Conservation (phyloP, 2,329 filamentous ascomycete genomes). For the Rachicladosporium sp. region DNA sequence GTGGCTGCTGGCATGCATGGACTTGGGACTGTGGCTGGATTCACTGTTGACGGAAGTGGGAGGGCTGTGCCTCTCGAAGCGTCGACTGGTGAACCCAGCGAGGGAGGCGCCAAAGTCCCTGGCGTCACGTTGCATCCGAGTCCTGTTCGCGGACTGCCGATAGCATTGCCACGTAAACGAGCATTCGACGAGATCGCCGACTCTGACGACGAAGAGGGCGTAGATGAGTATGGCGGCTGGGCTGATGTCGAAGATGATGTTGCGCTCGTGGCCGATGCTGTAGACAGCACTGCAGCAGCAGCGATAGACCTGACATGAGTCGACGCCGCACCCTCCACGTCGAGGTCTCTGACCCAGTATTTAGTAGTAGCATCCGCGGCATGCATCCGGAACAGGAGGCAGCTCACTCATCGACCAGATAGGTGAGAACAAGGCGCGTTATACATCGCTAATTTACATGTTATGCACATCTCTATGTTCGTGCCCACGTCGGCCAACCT, state of each 20-base stretch:
- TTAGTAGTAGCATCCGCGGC: no score
- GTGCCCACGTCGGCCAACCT: no score
- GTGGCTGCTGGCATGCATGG: slow-evolving; percentile 28
- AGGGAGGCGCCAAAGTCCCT: no score
- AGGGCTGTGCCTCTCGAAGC: background rate
- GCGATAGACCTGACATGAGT: no score
- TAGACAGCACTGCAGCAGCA: background rate
- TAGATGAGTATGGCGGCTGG: slow-evolving; percentile 63
- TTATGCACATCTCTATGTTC: no score
- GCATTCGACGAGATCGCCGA: slow-evolving; percentile 44
- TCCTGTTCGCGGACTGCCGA: background rate
- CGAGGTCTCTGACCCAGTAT: no score
- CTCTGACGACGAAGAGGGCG: slow-evolving; percentile 49
- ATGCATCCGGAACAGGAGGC: no score
- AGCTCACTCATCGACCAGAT: no score
- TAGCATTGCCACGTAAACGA: slow-evolving; percentile 39
- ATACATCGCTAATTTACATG: no score
- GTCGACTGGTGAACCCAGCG: background rate
- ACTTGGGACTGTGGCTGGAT: slow-evolving; percentile 39
- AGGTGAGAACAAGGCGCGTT: no score
- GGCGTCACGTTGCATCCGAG: no score
- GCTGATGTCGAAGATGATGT: slow-evolving; percentile 52
- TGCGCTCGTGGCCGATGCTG: slow-evolving; percentile 18
- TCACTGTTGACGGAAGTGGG: slow-evolving; percentile 27
- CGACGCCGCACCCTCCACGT: no score